A percentile compares a stretch with the other conserved stretches of the same genome.
phyloP scores from a whole-genome alignment of 179 eudicot species.

The Sideroxylon spinosum region DNA sequence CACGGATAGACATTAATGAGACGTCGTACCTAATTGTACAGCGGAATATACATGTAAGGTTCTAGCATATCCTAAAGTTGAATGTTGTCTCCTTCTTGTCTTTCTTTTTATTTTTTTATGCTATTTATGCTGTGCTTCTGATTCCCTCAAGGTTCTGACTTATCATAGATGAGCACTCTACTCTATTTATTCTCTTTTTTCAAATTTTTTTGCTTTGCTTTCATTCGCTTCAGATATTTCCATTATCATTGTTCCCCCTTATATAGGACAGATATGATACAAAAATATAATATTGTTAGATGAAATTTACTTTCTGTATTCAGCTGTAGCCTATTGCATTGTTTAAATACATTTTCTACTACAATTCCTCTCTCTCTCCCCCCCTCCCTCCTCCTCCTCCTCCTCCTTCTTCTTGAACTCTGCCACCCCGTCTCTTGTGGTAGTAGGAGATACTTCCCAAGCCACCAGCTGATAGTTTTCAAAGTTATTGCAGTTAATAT shows the following conservation, averaged over 20 bases:
- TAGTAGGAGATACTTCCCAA: not conserved
- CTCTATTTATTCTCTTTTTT: not conserved
- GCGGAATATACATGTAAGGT: conserved; percentile 2
- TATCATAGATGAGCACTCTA: not conserved
- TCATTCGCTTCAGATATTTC: no score
- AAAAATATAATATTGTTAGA: not conserved
- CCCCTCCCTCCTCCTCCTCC: no score
- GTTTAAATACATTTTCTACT: not conserved
- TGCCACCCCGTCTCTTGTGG: not conserved
- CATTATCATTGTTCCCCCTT: not conserved
- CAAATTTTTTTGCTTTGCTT: not conserved
- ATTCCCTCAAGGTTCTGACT: not conserved
- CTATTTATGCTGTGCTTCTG: not conserved
- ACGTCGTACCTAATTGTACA: not conserved
- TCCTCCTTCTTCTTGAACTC: not conserved
- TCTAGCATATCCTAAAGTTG: not conserved
- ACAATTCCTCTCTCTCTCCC: not conserved
- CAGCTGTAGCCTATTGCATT: not conserved
- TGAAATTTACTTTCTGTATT: not conserved
- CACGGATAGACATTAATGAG: not conserved
- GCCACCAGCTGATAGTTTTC: not conserved
- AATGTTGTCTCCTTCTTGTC: not conserved
- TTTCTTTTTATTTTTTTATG: not conserved
- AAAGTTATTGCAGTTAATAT: not conserved
- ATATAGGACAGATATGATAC: no score